These are phyloP conservation scores for Lachnellula occidentalis DNA, from an alignment of 2,329 filamentous ascomycete genomes.

Conservation along the genomic window DNA sequence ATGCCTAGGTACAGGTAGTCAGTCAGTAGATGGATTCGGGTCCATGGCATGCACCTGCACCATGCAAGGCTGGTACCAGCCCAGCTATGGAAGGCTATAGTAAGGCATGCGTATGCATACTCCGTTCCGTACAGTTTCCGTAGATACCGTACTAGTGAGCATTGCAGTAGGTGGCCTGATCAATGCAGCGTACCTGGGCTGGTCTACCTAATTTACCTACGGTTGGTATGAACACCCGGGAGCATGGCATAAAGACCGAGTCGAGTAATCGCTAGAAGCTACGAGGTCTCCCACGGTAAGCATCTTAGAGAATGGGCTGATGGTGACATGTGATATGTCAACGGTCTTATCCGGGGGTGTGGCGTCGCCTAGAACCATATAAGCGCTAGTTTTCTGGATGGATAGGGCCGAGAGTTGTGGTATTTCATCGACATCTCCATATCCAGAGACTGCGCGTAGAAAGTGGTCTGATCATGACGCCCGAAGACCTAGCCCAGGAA, in stretches of 20 bases:
- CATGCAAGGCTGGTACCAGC: not conserved
- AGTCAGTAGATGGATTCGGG: not conserved
- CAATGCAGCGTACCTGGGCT: not conserved
- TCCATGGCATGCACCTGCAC: not conserved
- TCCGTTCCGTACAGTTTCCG: not conserved
- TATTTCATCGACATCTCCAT: not conserved
- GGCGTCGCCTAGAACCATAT: not conserved
- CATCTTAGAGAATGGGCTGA: no score
- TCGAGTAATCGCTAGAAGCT: no score
- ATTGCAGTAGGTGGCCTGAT: constrained; percentile 14
- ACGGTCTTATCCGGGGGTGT: constrained; percentile 6
- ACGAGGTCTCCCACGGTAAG: no score
- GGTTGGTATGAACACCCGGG: constrained; percentile 2
- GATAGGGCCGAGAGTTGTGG: constrained; percentile 4
- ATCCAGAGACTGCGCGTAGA: not conserved
- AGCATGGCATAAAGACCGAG: not conserved
- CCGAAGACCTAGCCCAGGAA: not conserved
- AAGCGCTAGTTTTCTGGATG: not conserved
- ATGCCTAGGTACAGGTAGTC: no score
- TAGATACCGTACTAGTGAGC: not conserved
- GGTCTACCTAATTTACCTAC: not conserved
- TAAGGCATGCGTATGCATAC: no score
- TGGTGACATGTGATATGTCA: constrained; percentile 3
- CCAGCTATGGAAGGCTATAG: not conserved
- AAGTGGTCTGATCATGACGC: constrained; percentile 10